Evolutionary conservation across 2,329 filamentous ascomycete genomes (phyloP).

Genomic region (Orbilia blumenaviensis): DNA sequence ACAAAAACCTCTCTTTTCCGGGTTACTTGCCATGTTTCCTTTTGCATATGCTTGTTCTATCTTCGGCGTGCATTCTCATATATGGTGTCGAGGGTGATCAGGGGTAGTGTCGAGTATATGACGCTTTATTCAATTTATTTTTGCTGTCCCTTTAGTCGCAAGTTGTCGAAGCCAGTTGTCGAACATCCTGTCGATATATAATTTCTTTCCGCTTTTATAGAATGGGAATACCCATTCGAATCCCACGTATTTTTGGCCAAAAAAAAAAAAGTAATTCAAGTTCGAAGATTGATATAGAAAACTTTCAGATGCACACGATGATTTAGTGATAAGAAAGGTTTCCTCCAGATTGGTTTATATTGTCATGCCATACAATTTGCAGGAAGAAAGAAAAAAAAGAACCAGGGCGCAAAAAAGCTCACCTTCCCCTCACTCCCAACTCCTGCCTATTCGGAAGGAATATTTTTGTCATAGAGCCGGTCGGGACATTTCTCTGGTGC

Average conservation of each 20-base stretch:
- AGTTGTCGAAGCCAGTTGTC: conserved; percentile 3
- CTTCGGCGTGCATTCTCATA: conserved; percentile 25
- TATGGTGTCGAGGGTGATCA: conserved; percentile 23
- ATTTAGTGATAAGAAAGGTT: neutral
- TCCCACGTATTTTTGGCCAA: neutral
- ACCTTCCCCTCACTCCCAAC: neutral
- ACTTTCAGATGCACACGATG: neutral
- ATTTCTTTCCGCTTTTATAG: neutral
- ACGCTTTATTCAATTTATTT: neutral
- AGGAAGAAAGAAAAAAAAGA: too few relatives aligned
- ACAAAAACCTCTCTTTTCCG: conserved; percentile 12
- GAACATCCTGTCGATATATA: neutral
- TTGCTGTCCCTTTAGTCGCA: neutral
- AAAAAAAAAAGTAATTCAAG: too few relatives aligned
- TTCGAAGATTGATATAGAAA: neutral
- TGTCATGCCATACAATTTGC: neutral
- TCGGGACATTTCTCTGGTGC: conserved; percentile 17
- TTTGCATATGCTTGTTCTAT: conserved; percentile 7
- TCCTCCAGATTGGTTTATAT: neutral
- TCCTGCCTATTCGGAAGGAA: neutral
- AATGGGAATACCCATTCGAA: neutral
- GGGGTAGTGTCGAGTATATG: neutral
- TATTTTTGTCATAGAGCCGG: neutral
- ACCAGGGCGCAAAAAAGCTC: too few relatives aligned
- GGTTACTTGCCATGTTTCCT: neutral